A percentile compares a stretch with the other conserved stretches of the same genome.
Evolutionary conservation across 2,329 filamentous ascomycete species (phyloP).

Genomic region (Capronia americana): DNA sequence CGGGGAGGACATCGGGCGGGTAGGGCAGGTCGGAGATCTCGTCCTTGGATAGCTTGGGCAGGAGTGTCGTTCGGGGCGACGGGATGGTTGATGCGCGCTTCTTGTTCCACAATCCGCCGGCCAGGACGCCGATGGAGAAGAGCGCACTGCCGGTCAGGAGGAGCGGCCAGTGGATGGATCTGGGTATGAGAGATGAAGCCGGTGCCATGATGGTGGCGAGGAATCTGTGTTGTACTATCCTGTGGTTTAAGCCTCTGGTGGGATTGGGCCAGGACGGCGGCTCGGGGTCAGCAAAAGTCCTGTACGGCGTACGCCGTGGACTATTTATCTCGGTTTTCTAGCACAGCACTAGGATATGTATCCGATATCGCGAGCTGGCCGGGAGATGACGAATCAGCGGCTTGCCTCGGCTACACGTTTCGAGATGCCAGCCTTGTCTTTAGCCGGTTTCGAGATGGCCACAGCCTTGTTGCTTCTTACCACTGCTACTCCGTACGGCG

Average conservation of each 20-base stretch:
- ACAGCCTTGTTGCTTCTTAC: not conserved
- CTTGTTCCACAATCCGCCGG: conserved; percentile 21
- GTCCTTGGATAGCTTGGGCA: conserved; percentile 45
- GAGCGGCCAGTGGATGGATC: conserved; percentile 19
- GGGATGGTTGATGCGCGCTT: conserved; percentile 22
- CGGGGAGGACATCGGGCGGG: conserved; percentile 72
- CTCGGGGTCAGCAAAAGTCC: not conserved
- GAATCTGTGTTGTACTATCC: not conserved
- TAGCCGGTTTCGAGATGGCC: not conserved
- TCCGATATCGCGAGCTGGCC: conserved; percentile 9
- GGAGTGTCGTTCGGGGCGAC: conserved; percentile 48
- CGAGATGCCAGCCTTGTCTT: not conserved
- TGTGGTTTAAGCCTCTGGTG: not conserved
- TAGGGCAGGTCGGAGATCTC: conserved; percentile 62
- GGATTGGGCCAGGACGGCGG: not conserved
- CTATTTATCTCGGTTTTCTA: not conserved
- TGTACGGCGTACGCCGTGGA: not conserved
- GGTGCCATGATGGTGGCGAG: not conserved
- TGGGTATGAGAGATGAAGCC: conserved; percentile 7
- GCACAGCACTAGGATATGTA: not conserved
- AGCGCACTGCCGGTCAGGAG: conserved; percentile 21
- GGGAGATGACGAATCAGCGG: conserved; percentile 17
- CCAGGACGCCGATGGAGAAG: conserved; percentile 28
- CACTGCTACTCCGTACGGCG: not conserved
- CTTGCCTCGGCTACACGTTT: conserved; percentile 11